A percentile compares a stretch with the other conserved stretches of the same genome.
Evolutionary conservation across 2,329 filamentous ascomycete species (phyloP).

Genomic region (Neofusicoccum sp.): DNA sequence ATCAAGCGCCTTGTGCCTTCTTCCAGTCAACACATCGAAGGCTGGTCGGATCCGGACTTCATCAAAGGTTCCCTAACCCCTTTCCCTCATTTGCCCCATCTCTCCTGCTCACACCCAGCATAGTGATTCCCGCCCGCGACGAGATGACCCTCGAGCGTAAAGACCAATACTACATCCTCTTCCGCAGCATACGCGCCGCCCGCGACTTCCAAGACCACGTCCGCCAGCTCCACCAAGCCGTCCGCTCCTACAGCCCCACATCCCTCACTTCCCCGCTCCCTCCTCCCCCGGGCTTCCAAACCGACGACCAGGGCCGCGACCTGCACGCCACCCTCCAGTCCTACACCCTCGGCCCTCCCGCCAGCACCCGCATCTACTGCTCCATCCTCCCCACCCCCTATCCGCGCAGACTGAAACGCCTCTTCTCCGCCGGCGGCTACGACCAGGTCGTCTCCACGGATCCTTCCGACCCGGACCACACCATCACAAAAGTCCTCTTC

Average conservation of each 20-base stretch:
- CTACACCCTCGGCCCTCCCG: conserved; percentile 8
- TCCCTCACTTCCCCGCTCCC: conserved; percentile 47
- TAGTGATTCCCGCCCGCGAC: conserved; percentile 67
- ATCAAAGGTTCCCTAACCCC: conserved; percentile 50
- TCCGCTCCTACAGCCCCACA: conserved; percentile 46
- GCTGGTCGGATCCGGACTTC: conserved; percentile 64
- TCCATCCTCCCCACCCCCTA: conserved; percentile 26
- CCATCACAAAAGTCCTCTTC: conserved; percentile 28
- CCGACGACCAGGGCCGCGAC: conserved; percentile 47
- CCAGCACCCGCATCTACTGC: conserved; percentile 31
- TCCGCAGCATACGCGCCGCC: conserved; percentile 63
- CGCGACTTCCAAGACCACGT: conserved; percentile 62
- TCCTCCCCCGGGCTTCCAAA: conserved; percentile 42
- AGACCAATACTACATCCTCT: conserved; percentile 71
- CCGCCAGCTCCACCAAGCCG: conserved; percentile 53
- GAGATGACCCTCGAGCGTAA: conserved; percentile 63
- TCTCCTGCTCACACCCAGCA: neutral
- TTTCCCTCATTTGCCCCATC: too few species aligned
- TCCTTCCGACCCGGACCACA: neutral
- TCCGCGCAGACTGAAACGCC: conserved; percentile 21
- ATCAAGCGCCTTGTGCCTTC: conserved; percentile 69
- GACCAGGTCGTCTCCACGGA: neutral
- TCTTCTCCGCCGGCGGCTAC: conserved; percentile 17
- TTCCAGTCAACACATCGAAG: conserved; percentile 62
- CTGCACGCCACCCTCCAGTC: neutral